A percentile compares a stretch with the other conserved stretches of the same genome.
phyloP scores from a whole-genome alignment of 2,329 filamentous ascomycete species.

The Calonectria naviculata region DNA sequence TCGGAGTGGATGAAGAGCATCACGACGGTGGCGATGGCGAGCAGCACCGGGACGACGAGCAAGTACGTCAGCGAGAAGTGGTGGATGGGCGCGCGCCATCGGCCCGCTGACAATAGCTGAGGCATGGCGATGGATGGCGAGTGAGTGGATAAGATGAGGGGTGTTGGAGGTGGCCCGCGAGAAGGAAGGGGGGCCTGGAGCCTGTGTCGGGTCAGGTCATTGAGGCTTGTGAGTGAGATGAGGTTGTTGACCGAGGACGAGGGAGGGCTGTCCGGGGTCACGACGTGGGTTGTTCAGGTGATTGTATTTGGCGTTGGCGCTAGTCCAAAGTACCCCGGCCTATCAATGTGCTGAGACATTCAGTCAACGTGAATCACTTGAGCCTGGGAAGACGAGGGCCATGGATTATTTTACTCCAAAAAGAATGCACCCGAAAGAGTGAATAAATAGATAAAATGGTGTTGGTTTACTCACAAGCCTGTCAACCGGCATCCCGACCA shows the following conservation, averaged over 20 bases:
- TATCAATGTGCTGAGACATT: too few species aligned
- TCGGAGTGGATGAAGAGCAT: constrained; percentile 59
- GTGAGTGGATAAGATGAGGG: neutral
- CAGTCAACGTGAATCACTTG: too few species aligned
- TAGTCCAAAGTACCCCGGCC: neutral
- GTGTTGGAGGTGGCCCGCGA: neutral
- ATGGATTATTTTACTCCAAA: too few species aligned
- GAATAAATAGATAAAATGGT: neutral
- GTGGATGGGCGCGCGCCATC: constrained; percentile 59
- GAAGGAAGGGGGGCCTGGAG: neutral
- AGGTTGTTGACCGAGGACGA: neutral
- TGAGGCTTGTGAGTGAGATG: neutral
- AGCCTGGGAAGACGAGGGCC: too few species aligned
- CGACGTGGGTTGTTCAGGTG: neutral
- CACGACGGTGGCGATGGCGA: constrained; percentile 55
- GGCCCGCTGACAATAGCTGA: constrained; percentile 11
- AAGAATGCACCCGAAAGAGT: neutral
- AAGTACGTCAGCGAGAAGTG: constrained; percentile 64
- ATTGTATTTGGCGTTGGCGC: neutral
- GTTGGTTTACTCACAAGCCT: neutral
- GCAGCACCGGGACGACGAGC: constrained; percentile 59
- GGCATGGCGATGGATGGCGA: constrained; percentile 20
- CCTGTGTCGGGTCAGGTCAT: neutral
- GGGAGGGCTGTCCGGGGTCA: neutral
- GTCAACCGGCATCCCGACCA: too few species aligned